Base-by-base conservation (phyloP, 306 rosid genomes). In the Vigna radiata region DNA sequence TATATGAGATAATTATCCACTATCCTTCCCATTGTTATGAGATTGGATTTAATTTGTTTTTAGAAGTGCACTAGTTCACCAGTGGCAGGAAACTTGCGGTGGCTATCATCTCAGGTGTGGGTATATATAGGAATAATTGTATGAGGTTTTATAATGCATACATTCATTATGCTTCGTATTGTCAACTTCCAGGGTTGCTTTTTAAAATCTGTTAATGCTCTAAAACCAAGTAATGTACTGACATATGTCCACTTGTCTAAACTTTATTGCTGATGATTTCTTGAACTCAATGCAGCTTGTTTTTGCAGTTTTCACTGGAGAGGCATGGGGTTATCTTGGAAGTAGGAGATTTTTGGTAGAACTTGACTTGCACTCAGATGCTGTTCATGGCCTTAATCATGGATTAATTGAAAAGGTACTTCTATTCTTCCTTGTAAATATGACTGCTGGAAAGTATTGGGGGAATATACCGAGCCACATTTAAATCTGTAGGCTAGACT, bases 291-390 rank as follows among this genome's bases (percentile, higher is more conserved):
- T 87, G 87, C 97, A 94, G 98, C 94, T 94, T 83, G 94, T 86
- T 67, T 94, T 94, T 86, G 87, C 61, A 75, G 90, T 89, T 80
- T 89, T 91, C 83, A 91, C 98, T 53, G 98, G 98, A 52, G 98
- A 94, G 80, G 81, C 89, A 11, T 94, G 98, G 98, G 98, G 97
- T 58, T 94, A 91, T 88, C 97, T 94, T 76, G 98, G 98, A 79
- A 94, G 98, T 79, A 82, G 98, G 86, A 91, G 97, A 76, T 94
- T 94, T 84, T 84, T 90, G 82, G 87, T 44, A 27, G 98, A 94
- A 84, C 97, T 94, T 77, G 96, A 90, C 87, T 81, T 85, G 77
- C 92, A 89, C 79, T 91, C 98, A 15, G 92, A 90, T 84, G 87
- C 91, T 82, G 97, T 94, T 78, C 83, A 58, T 60, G 98, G 98